Conservation (phyloP, 2,329 filamentous ascomycete species). For the Gnomoniopsis smithogilvyi region DNA sequence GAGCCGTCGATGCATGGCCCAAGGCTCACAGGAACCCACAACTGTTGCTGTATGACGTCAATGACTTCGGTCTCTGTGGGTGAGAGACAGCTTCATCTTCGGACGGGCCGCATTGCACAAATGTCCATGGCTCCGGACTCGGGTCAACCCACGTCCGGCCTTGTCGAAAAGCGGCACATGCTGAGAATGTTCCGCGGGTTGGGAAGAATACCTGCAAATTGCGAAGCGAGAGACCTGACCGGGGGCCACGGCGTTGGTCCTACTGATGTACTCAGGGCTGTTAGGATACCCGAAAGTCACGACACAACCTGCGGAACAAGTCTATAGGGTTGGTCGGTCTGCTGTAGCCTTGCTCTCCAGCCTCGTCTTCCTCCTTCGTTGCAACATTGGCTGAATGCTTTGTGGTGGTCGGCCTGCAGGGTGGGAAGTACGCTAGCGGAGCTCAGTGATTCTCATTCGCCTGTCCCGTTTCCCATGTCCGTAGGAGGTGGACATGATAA, state of each 20-base stretch:
- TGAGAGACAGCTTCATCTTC: not conserved
- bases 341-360: not conserved
- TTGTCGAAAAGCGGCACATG: too few species aligned
- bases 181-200: too few species aligned
- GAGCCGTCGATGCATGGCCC: not conserved
- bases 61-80: not conserved
- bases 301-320: not conserved
- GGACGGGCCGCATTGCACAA: too few species aligned
- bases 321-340: not conserved
- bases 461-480: too few species aligned
- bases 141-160: too few species aligned
- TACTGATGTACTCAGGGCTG: not conserved
- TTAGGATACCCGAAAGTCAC: not conserved
- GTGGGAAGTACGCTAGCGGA: too few species aligned
- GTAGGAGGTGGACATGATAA: too few species aligned
- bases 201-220: too few species aligned
- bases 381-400: not conserved
- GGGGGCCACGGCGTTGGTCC: too few species aligned
- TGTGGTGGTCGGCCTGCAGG: not conserved
- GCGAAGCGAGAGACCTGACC: too few species aligned
- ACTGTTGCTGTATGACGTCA: not conserved
- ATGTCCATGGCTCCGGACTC: not conserved
- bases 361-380: not conserved
- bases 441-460: too few species aligned
- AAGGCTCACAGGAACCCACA: not conserved